Conservation (phyloP, 495 filamentous ascomycete genomes). For the Chaetomium fimeti region DNA sequence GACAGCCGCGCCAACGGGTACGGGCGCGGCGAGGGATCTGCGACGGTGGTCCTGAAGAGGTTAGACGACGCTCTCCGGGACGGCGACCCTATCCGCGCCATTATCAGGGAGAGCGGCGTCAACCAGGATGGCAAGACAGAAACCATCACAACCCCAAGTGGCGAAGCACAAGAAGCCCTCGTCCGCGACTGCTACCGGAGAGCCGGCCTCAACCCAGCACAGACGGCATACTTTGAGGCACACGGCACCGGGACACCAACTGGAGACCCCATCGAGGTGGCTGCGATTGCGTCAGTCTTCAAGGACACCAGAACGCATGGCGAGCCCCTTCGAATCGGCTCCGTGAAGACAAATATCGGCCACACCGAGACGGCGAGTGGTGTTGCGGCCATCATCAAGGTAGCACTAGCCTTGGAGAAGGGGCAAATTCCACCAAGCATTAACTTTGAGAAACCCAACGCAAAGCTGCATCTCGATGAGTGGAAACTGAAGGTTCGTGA, state of each 20-base stretch:
- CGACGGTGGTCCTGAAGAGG: constrained; percentile 56
- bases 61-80: constrained; percentile 55
- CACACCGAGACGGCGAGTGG: constrained; percentile 46
- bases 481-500: constrained; percentile 38
- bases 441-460: constrained; percentile 46
- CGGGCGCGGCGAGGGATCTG: constrained; percentile 59
- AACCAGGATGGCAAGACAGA: constrained; percentile 58
- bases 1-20: constrained; percentile 63
- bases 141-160: constrained; percentile 48
- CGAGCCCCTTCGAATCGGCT: constrained; percentile 41
- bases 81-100: constrained; percentile 56
- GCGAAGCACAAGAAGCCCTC: constrained; percentile 50
- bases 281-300: constrained; percentile 48
- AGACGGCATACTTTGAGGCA: constrained; percentile 51
- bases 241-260: constrained; percentile 58
- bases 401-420: constrained; percentile 42
- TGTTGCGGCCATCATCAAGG: constrained; percentile 49
- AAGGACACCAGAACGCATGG: constrained; percentile 32
- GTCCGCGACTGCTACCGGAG: constrained; percentile 50
- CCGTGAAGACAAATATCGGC: constrained; percentile 46
- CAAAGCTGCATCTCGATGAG: constrained; percentile 38
- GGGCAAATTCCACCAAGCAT: constrained; percentile 46
- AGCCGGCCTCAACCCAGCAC: constrained; percentile 44
- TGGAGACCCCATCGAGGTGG: constrained; percentile 58
- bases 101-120: constrained; percentile 57